These are phyloP conservation scores for Verticillium tricorpus DNA, from an alignment of 2,329 filamentous ascomycete genomes.

Conservation along the genomic window DNA sequence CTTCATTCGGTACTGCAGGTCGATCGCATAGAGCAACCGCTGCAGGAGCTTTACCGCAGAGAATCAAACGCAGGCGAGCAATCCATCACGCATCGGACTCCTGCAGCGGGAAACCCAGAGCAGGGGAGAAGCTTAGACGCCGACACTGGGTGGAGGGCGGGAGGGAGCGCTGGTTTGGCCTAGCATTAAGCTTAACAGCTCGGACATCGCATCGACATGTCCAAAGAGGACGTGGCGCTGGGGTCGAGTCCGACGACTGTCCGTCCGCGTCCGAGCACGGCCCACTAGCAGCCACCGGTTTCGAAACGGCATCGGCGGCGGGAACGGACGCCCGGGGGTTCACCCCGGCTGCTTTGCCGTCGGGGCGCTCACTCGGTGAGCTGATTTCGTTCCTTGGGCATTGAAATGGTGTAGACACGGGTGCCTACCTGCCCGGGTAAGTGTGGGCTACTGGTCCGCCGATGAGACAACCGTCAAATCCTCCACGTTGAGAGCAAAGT, in stretches of 20 bases:
- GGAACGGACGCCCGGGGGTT: too few species aligned
- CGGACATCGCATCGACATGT: not conserved
- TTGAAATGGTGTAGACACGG: too few species aligned
- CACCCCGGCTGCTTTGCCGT: too few species aligned
- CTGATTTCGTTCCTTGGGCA: too few species aligned
- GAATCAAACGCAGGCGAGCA: not conserved
- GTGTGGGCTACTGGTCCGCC: too few species aligned
- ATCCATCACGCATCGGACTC: not conserved
- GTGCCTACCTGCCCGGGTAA: too few species aligned
- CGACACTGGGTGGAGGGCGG: not conserved
- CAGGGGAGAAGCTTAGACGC: not conserved
- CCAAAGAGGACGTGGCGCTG: not conserved
- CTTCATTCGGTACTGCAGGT: not conserved
- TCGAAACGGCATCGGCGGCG: too few species aligned
- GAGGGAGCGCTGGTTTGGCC: too few species aligned
- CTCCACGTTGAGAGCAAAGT: too few species aligned
- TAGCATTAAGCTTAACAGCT: not conserved
- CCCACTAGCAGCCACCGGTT: too few species aligned
- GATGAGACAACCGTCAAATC: too few species aligned
- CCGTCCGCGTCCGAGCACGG: not conserved
- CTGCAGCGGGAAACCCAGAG: not conserved
- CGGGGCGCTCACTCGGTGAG: too few species aligned
- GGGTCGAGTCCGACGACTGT: not conserved
- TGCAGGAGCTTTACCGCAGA: not conserved
- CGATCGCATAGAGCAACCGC: not conserved